A percentile compares a stretch with the other conserved stretches of the same genome.
phyloP scores from a whole-genome alignment of 371 early-diverging fungal species.

The Chytridiales sp. region DNA sequence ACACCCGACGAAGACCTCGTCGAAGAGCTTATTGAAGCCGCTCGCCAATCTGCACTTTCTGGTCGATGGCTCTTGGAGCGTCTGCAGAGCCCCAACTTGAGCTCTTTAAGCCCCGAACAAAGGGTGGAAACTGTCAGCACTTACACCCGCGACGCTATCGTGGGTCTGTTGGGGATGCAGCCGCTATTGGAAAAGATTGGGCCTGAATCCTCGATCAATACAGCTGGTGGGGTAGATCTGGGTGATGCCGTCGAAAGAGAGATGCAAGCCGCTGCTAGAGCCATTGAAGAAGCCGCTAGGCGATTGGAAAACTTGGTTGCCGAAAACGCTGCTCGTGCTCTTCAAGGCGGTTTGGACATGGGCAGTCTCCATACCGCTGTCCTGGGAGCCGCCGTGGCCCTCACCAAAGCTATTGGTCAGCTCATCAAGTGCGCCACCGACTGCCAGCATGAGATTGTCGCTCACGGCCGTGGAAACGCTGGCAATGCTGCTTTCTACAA shows the following conservation, averaged over 20 bases:
- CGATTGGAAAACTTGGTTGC: conserved; percentile 78
- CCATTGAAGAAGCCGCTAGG: conserved; percentile 88
- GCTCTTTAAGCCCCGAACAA: conserved; percentile 65
- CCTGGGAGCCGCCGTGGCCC: conserved; percentile 83
- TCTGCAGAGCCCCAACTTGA: conserved; percentile 77
- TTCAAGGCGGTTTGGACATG: conserved; percentile 76
- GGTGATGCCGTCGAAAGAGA: conserved; percentile 90
- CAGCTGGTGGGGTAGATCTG: conserved; percentile 76
- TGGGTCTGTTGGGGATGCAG: conserved; percentile 68
- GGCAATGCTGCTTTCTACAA: conserved; percentile 91
- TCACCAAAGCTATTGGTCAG: conserved; percentile 92
- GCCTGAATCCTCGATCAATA: conserved; percentile 29
- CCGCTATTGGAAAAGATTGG: conserved; percentile 61
- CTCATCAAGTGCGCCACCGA: conserved; percentile 91
- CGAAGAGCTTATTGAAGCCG: conserved; percentile 73
- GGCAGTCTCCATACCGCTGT: conserved; percentile 89
- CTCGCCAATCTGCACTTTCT: conserved; percentile 59
- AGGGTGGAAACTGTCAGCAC: conserved; percentile 75
- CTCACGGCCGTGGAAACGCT: conserved; percentile 78
- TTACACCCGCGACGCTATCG: conserved; percentile 67
- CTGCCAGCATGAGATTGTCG: conserved; percentile 95
- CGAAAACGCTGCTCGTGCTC: too few relatives aligned
- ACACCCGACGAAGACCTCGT: conserved; percentile 75
- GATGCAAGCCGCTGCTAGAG: conserved; percentile 88
- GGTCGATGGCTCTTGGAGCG: conserved; percentile 77